Evolutionary conservation across 768 basidiomycete genomes (phyloP), one percentile per base, ranked within the genome.

Genomic region (Pholiota conissans): DNA sequence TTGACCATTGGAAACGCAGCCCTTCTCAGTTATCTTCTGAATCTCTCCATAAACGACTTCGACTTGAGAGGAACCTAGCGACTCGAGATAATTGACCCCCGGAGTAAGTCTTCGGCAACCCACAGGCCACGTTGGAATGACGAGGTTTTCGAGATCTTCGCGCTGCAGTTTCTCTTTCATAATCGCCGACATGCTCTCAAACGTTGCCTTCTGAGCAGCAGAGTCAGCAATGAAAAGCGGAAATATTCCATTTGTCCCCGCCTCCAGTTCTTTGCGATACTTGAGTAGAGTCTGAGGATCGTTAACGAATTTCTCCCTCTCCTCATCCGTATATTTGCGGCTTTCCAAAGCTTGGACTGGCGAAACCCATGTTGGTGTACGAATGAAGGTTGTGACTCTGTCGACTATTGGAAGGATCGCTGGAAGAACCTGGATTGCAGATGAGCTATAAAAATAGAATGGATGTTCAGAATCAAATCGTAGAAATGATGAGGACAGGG

Each of bases 101-200:
- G 73, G 72, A 6, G 70, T 73, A 7, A 73, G 58, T 42, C 73
- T 59, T 11, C 70, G 62, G 50, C 73, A 74, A 2, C 72, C 71
- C 1, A 74, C 65, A 6, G 62, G 65, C 61, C 69, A 74, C 13
- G 57, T 60, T 0, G 72, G 72, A 20, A 73, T 65, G 24, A 73
- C 45, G 42, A 73, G 65, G 14, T 76, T 74, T 13, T 73, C 71
- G 42, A 84, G 79, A 51, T 73, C 76, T 61, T 73, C 71, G 10
- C 71, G 71, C n/a, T 57, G 45, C 11, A 84, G 67, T 55, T 74
- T 76, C 48, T 71, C 67, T 34, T 67, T 59, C 79, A 84, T 82
- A 37, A 69, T 59, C 3, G 62, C 65, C 7, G 57, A 59, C 61
- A 78, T 69, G 2, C 50, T 51, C 18, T 45, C 59, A 2, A 60